phyloP scores from a whole-genome alignment of 129 eudicot genomes.

The Flaveria trinervia region DNA sequence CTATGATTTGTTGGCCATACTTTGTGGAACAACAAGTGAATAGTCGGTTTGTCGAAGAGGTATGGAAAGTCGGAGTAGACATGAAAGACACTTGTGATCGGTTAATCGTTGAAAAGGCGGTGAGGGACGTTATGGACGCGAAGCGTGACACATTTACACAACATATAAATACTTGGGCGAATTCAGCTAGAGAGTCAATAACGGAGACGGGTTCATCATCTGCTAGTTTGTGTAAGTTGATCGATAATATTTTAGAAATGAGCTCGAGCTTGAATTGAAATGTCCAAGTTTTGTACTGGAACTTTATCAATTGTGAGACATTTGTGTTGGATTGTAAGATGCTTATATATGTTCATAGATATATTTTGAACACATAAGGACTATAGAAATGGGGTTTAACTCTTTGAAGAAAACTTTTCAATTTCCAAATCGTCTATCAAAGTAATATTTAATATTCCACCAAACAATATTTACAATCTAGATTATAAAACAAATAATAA shows the following conservation, averaged over 20 bases:
- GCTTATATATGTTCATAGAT: no score
- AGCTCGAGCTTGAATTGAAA: background rate
- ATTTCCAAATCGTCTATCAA: no score
- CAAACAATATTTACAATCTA: no score
- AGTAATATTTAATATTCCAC: no score
- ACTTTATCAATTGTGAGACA: no score
- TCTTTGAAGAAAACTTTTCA: no score
- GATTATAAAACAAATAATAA: no score
- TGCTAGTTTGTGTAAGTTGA: slow-evolving; percentile 35
- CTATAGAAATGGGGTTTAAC: no score
- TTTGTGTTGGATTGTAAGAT: no score
- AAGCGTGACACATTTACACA: slow-evolving; percentile 20
- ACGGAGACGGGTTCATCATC: slow-evolving; percentile 54
- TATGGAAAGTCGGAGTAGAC: slow-evolving; percentile 60
- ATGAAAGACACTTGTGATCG: slow-evolving; percentile 63
- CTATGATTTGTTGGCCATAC: slow-evolving; percentile 69
- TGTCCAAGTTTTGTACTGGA: no score
- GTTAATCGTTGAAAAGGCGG: slow-evolving; percentile 35
- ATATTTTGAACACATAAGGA: no score
- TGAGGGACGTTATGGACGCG: slow-evolving; percentile 47
- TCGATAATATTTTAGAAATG: slow-evolving; percentile 51
- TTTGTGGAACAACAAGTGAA: slow-evolving; percentile 56
- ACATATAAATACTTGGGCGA: slow-evolving; percentile 23
- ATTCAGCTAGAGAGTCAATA: slow-evolving; percentile 32
- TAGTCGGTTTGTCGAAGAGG: slow-evolving; percentile 57